Percentiles rank a stretch among this genome's conserved stretches.
Conservation (phyloP, 2,329 filamentous ascomycete genomes). For the Paracorniculantispora psalliotae region DNA sequence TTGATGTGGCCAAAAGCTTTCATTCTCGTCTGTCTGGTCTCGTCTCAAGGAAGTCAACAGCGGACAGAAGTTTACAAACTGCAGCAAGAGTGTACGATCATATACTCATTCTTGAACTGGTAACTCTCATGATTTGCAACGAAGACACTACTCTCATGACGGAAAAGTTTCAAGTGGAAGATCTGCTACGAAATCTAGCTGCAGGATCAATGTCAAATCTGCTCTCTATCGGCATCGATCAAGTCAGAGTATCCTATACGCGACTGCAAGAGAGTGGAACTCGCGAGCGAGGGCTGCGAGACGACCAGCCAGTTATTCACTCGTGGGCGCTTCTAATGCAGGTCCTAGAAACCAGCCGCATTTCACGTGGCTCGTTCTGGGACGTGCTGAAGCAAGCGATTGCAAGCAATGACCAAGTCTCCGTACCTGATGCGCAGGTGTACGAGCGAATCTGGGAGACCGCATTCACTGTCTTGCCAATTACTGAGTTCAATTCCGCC, state of each 20-base stretch:
- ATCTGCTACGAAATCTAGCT: constrained; percentile 40
- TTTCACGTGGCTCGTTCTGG: constrained; percentile 56
- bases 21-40: constrained; percentile 24
- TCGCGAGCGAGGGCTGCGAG: constrained; percentile 48
- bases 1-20: constrained; percentile 41
- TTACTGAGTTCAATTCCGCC: constrained; percentile 53
- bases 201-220: constrained; percentile 36
- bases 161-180: constrained; percentile 43
- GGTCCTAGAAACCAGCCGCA: constrained; percentile 43
- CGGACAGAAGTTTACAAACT: constrained; percentile 16
- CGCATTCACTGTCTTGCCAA: constrained; percentile 56
- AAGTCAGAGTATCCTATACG: constrained; percentile 42
- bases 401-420: constrained; percentile 28
- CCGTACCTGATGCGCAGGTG: constrained; percentile 36
- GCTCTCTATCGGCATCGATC: constrained; percentile 36
- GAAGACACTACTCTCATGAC: constrained; percentile 25
- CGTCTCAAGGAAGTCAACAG: constrained; percentile 1
- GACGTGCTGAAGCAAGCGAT: constrained; percentile 47
- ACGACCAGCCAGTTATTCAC: constrained; percentile 40
- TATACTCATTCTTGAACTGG: constrained; percentile 29
- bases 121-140: constrained; percentile 40
- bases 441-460: constrained; percentile 55
- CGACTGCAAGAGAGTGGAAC: constrained; percentile 40
- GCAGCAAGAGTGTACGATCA: constrained; percentile 23
- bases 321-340: constrained; percentile 58